Evolutionary conservation across 202 grass and related monocot species (phyloP), one percentile per base, ranked within the genome.

Genomic region (Musa balbisiana): DNA sequence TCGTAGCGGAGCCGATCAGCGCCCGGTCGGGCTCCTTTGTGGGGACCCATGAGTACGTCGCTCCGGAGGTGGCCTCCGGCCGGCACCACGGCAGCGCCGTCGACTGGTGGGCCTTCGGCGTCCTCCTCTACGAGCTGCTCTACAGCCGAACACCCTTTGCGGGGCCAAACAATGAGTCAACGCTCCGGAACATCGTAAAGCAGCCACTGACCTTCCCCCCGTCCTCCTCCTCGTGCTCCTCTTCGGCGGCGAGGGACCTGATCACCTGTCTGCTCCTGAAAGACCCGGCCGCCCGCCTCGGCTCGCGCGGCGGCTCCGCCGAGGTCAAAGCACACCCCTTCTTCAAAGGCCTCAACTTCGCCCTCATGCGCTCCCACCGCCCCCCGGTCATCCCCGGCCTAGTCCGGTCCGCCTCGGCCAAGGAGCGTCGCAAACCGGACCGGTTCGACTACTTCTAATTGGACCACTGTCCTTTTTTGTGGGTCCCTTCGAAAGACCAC

Each of bases 101-200:
- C 22, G 94, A 98, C 87, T 98, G 94, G 95, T 94, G 95, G 94
- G 84, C 95, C 15, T 92, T 89, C 74, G 95, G 95, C 27, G 83
- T 98, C 55, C 91, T 98, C 79, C 83, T 98, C 0, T 98, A 98
- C 83, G 95, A 98, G 74, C 73, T 98, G 3, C 68, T 94, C 43
- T 94, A 92, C 75, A 86, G 95, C 2, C 83, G 80, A 12, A 98
- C 95, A 2, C 95, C 91, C 10, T 98, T 98, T 75, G 88, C 80
- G 3, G 90, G 86, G 10, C 81, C 85, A 25, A 86, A 51, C 72
- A 93, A 86, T 65, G 82, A 89, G 74, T 71, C 76, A 19, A 98
- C 90, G 56, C 86, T 93, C 26, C 84, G 90, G 62, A 98, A 84
- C 81, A 98, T 98, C 80, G 84, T 98, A 17, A 80, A 84, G 52